Conservation (phyloP, 2,329 filamentous ascomycete genomes). For the Madurella mycetomatis region DNA sequence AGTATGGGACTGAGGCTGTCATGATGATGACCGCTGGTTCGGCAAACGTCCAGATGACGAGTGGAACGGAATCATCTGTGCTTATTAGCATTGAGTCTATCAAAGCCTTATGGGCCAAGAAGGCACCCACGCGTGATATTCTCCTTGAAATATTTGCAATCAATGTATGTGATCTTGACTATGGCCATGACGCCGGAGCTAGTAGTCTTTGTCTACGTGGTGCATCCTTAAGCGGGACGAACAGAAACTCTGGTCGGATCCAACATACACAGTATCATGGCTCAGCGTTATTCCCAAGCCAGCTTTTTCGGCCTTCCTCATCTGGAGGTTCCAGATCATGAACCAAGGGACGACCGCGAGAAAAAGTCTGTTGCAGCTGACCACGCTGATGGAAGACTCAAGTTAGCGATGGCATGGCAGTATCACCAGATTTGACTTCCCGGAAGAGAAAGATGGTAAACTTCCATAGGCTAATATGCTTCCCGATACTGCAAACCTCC, state of each 20-base stretch:
- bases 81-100: too few relatives aligned
- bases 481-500: neutral
- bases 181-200: slow-evolving; percentile 4
- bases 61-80: slow-evolving; percentile 4
- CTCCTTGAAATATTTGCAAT: neutral
- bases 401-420: too few relatives aligned
- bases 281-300: slow-evolving; percentile 1
- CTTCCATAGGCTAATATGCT: neutral
- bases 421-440: neutral
- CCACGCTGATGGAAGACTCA: slow-evolving; percentile 1
- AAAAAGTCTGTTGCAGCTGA: slow-evolving; percentile 1
- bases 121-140: slow-evolving; percentile 2
- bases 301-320: neutral
- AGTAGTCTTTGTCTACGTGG: neutral
- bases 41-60: slow-evolving; percentile 7
- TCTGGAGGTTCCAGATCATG: slow-evolving; percentile 1
- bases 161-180: slow-evolving; percentile 5
- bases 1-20: neutral
- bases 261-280: slow-evolving; percentile 1
- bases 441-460: neutral
- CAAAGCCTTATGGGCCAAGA: neutral
- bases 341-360: slow-evolving; percentile 7
- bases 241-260: too few relatives aligned
- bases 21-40: slow-evolving; percentile 7
- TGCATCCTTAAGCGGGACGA: neutral